Evolutionary conservation across 2,329 filamentous ascomycete genomes (phyloP).

Genomic region (Aspergillus sp.): DNA sequence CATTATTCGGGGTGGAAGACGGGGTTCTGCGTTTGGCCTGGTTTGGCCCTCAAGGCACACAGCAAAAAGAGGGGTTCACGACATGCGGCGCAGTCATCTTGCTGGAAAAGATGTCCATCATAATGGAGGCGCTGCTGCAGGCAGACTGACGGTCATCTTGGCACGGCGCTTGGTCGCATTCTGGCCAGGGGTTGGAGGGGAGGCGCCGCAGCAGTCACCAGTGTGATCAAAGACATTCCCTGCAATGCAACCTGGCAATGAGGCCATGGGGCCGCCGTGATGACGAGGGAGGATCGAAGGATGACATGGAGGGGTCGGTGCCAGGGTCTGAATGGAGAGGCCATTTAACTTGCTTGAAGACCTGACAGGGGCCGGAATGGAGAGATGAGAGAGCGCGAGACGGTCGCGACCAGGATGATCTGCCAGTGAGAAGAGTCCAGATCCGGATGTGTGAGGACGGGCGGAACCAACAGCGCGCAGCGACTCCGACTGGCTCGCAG

Average conservation of each 20-base stretch:
- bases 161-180: conserved; percentile 30
- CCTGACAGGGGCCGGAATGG: not conserved
- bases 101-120: conserved; percentile 9
- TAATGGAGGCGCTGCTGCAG: not conserved
- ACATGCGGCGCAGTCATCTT: conserved; percentile 18
- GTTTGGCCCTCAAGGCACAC: not conserved
- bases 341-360: not conserved
- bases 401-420: not conserved
- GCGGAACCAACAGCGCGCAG: not conserved
- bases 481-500: not conserved
- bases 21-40: not conserved
- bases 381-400: not conserved
- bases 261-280: not conserved
- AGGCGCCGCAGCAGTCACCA: not conserved
- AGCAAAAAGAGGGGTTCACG: conserved; percentile 5
- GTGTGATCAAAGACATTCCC: not conserved
- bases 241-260: conserved; percentile 1
- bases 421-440: not conserved
- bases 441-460: not conserved
- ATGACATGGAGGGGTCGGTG: not conserved
- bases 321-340: not conserved
- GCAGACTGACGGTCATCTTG: conserved; percentile 28
- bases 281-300: not conserved
- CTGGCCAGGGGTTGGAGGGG: conserved; percentile 11
- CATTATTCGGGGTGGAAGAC: not conserved